phyloP scores from a whole-genome alignment of 306 rosid species.

The Cicer bijugum region DNA sequence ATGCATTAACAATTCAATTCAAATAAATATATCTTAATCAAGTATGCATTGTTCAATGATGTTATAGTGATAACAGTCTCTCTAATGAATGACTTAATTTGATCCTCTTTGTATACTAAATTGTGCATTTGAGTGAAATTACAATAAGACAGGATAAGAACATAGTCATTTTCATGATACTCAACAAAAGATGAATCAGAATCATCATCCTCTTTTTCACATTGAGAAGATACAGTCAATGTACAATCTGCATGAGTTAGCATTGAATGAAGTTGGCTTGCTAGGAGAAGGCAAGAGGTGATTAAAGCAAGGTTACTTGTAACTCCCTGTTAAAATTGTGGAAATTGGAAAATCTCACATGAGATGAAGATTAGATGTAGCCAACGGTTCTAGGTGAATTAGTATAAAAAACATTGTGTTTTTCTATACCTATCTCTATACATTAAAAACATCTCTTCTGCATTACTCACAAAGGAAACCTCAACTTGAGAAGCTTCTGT shows the following conservation, averaged over 20 bases:
- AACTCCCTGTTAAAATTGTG: background rate
- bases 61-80: no score
- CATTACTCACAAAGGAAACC: background rate
- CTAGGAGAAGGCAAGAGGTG: background rate
- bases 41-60: no score
- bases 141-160: background rate
- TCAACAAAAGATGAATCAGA: background rate
- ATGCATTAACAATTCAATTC: background rate
- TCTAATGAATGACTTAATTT: no score
- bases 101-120: background rate
- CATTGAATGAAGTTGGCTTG: background rate
- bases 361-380: background rate
- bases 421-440: background rate
- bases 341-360: background rate
- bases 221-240: background rate
- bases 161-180: background rate
- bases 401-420: background rate
- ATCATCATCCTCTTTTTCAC: background rate
- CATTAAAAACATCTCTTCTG: background rate
- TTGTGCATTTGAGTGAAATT: background rate
- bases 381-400: background rate
- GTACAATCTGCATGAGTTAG: background rate
- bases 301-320: conserved; percentile 2
- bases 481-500: background rate
- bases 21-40: background rate